These are phyloP conservation scores for Coelastrella sp. DNA, from an alignment of 139 green algal genomes.

Conservation along the genomic window DNA sequence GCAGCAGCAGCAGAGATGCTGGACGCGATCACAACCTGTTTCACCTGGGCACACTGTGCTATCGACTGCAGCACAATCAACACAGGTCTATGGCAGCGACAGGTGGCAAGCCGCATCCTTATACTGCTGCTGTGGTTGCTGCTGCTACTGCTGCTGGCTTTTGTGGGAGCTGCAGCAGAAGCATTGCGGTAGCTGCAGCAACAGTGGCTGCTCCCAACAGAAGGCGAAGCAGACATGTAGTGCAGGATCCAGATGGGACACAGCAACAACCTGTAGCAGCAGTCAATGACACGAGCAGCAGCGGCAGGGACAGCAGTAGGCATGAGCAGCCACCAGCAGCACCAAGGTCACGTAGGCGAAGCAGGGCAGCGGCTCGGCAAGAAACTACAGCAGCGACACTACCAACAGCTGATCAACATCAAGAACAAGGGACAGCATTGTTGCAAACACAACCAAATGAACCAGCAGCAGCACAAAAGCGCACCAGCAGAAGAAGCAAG, in stretches of 20 bases:
- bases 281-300: neutral
- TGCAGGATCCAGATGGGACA: too few species aligned
- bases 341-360: too few species aligned
- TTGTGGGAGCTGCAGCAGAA: neutral
- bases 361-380: too few species aligned
- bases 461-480: neutral
- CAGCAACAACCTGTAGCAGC: too few species aligned
- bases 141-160: neutral
- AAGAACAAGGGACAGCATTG: neutral
- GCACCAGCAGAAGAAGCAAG: neutral
- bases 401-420: conserved; percentile 5
- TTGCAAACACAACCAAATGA: neutral
- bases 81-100: neutral
- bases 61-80: neutral
- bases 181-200: neutral
- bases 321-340: too few species aligned
- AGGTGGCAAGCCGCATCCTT: neutral
- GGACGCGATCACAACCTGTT: too few species aligned
- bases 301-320: too few species aligned
- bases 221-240: too few species aligned
- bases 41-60: too few species aligned
- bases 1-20: neutral
- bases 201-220: too few species aligned
- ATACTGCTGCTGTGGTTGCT: neutral
- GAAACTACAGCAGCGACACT: neutral